A percentile compares a stretch with the other conserved stretches of the same genome.
Conservation (phyloP, 2,329 filamentous ascomycete genomes). For the Lasiodiplodia gonubiensis region DNA sequence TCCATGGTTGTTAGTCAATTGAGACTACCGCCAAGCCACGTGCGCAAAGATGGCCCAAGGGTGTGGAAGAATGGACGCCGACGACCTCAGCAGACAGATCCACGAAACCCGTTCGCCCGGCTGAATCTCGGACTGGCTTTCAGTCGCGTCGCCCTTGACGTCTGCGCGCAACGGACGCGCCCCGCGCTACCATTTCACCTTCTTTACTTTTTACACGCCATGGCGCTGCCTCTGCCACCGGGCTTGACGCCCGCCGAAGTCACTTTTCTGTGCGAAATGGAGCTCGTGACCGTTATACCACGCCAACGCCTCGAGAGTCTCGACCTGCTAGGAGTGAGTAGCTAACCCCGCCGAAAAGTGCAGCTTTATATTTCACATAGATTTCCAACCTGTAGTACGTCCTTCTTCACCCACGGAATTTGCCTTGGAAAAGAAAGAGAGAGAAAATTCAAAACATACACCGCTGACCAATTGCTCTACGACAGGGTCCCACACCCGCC, state of each 20-base stretch:
- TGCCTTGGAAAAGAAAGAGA: neutral
- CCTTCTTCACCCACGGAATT: neutral
- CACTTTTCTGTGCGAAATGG: conserved; percentile 96
- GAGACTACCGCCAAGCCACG: conserved; percentile 4
- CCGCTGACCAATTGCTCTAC: conserved; percentile 18
- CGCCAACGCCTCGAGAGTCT: conserved; percentile 88
- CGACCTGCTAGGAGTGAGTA: conserved; percentile 80
- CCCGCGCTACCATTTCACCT: neutral
- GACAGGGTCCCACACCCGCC: conserved; percentile 75
- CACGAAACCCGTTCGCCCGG: conserved; percentile 19
- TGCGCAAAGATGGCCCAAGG: neutral
- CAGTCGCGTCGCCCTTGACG: neutral
- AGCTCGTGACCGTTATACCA: conserved; percentile 89
- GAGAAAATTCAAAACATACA: conserved; percentile 34
- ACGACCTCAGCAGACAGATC: neutral
- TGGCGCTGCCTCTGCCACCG: conserved; percentile 67
- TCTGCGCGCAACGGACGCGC: neutral
- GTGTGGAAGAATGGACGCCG: neutral
- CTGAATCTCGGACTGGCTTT: neutral
- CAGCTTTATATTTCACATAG: neutral
- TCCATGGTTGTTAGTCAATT: conserved; percentile 21
- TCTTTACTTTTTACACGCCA: conserved; percentile 38
- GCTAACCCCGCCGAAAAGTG: conserved; percentile 33
- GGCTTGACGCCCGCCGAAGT: conserved; percentile 85
- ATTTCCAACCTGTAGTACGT: conserved; percentile 27